A percentile compares a stretch with the other conserved stretches of the same genome.
phyloP scores from a whole-genome alignment of 2,329 filamentous ascomycete species.

The Pseudogymnoascus sp. region DNA sequence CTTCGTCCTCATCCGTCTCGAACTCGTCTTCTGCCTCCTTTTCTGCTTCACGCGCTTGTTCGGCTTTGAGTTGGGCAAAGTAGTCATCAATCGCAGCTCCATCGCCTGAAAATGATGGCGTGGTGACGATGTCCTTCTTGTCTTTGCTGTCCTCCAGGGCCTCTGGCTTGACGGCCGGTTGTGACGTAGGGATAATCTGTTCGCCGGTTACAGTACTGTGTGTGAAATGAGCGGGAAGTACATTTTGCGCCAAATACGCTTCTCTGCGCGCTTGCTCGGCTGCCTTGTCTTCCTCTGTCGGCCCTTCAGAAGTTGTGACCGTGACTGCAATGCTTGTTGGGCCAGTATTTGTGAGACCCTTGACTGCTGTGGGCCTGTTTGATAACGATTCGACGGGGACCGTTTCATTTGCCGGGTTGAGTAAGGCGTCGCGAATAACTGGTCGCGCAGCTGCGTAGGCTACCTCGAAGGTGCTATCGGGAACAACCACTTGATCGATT shows the following conservation, averaged over 20 bases:
- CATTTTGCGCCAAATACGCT: conserved; percentile 59
- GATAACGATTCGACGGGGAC: conserved; percentile 46
- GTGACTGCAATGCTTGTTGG: conserved; percentile 63
- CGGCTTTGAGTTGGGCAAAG: conserved; percentile 57
- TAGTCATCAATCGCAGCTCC: conserved; percentile 56
- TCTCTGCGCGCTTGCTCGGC: conserved; percentile 58
- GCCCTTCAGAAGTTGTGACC: conserved; percentile 58
- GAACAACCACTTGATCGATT: conserved; percentile 67
- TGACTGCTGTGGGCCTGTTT: conserved; percentile 58
- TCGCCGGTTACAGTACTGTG: conserved; percentile 60
- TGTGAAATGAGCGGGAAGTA: conserved; percentile 62
- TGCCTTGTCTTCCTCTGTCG: conserved; percentile 57
- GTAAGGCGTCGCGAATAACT: conserved; percentile 56
- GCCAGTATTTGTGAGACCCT: conserved; percentile 56
- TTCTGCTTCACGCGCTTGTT: conserved; percentile 43
- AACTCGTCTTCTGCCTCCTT: conserved; percentile 44
- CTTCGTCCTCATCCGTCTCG: conserved; percentile 40
- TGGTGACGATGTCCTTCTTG: conserved; percentile 37
- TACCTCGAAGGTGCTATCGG: conserved; percentile 65
- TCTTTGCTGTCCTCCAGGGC: conserved; percentile 36
- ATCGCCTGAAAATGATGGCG: conserved; percentile 38
- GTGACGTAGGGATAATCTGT: conserved; percentile 42
- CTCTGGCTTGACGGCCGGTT: conserved; percentile 30
- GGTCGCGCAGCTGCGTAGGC: conserved; percentile 56
- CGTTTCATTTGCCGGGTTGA: conserved; percentile 54